These are phyloP conservation scores for Pseudomonodictys pantanalensis DNA, from an alignment of 495 filamentous ascomycete species.

Conservation along the genomic window DNA sequence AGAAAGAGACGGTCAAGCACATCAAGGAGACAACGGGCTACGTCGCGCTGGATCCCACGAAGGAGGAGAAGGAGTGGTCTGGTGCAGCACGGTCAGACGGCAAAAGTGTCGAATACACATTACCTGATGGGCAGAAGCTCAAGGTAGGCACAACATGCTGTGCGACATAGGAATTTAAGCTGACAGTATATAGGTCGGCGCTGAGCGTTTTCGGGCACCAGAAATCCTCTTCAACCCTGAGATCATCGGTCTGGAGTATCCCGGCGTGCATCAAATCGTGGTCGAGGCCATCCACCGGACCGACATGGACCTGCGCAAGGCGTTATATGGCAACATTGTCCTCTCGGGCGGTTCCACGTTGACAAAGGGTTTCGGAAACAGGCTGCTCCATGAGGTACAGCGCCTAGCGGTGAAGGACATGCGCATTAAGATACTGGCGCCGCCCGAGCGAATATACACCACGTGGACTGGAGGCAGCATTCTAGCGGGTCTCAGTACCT, in stretches of 20 bases:
- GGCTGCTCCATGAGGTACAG: constrained; percentile 87
- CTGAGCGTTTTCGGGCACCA: constrained; percentile 90
- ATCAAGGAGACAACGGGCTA: constrained; percentile 97
- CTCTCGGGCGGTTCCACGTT: constrained; percentile 92
- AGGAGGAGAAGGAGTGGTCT: constrained; percentile 94
- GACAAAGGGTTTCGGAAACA: constrained; percentile 90
- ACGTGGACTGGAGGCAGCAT: constrained; percentile 99
- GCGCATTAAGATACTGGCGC: constrained; percentile 98
- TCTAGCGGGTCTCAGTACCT: constrained; percentile 92
- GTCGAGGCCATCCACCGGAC: constrained; percentile 94
- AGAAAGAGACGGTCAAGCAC: constrained; percentile 94
- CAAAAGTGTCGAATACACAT: constrained; percentile 77
- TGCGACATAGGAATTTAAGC: constrained; percentile 6
- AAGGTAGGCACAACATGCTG: constrained; percentile 57
- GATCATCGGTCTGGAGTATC: constrained; percentile 94
- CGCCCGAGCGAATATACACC: constrained; percentile 94
- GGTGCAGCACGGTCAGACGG: constrained; percentile 57
- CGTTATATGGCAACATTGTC: constrained; percentile 93
- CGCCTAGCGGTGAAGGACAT: constrained; percentile 94
- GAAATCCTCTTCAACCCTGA: constrained; percentile 98
- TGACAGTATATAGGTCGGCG: constrained; percentile 59
- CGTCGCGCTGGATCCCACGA: constrained; percentile 84
- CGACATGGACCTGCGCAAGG: constrained; percentile 94
- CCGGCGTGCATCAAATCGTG: constrained; percentile 94
- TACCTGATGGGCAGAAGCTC: constrained; percentile 90